Base-by-base conservation (phyloP, 2,329 filamentous ascomycete genomes). In the Aspergillus sp. region DNA sequence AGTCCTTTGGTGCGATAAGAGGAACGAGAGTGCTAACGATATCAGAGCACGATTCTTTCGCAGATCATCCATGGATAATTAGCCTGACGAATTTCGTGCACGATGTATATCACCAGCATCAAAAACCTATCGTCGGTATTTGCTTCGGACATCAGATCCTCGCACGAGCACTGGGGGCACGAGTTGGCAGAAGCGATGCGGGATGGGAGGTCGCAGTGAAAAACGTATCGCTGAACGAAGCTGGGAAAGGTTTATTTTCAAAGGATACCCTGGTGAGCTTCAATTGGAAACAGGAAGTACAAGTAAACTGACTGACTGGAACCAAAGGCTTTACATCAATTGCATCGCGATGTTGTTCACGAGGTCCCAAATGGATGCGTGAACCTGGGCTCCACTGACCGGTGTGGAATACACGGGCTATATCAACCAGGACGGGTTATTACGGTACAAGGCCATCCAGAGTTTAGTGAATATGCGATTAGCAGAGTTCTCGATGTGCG, bases 131-230 rank as follows among this genome's bases (percentile, higher is more conserved):
- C 1, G 60, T 75, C 7, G 73, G 73, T 1, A 62, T 75, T 32
- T 76, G 73, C 49, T 76, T 75, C 48, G 72, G 73, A 1, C 72
- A 76, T 39, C 72, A 76, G 53, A 73, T 76, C 27, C 51, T 76
- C 29, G 73, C 66, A 2, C 60, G 72, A 3, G 71, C 72, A 2
- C 55, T 71, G 27, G 61, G 61, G 6, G 53, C 67, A 5, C 56
- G 58, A 27, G 60, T 72, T 2, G 65, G 62, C 7, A 63, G 64
- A 48, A 69, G 62, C 30, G 59, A 67, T 2, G 62, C 59, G 12
- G 70, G 70, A 1, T 75, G 72, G 71, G 73, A 76, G 52, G 56
- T 74, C 10, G 68, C 72, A 3, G 71, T 73, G 4, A 69, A 65
- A 1, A 58, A 66, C 4, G 63, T 74, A 5, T 51, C 61, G 5